Conservation (phyloP, 805 yeast species). For the Saccharomycopsis amapae region DNA sequence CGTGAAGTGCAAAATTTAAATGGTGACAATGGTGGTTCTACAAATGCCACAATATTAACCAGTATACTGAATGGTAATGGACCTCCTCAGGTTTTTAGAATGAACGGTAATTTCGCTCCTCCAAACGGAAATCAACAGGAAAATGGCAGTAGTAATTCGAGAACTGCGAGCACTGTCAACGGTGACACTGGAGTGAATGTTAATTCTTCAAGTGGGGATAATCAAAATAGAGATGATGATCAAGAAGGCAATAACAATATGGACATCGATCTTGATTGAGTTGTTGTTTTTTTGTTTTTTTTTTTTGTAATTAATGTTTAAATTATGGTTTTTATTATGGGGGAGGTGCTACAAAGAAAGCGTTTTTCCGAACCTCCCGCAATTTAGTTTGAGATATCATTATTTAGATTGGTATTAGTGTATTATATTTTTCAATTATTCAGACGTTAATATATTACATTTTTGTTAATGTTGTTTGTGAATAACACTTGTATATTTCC, state of each 20-base stretch:
- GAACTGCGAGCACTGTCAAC: too few relatives aligned
- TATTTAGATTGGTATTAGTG: too few relatives aligned
- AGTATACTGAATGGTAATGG: neutral
- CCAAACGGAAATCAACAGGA: neutral
- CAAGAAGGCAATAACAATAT: neutral
- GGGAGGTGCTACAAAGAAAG: too few relatives aligned
- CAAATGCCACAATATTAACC: conserved; percentile 2
- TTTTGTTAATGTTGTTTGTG: too few relatives aligned
- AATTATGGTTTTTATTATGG: too few relatives aligned
- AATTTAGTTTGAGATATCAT: too few relatives aligned
- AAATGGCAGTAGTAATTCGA: neutral
- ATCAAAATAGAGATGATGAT: neutral
- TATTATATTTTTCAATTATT: too few relatives aligned
- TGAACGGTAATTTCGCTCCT: neutral
- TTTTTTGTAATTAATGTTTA: neutral
- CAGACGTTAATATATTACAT: too few relatives aligned
- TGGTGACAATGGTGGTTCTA: neutral
- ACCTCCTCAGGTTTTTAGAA: neutral
- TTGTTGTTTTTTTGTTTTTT: neutral
- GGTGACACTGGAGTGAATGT: neutral
- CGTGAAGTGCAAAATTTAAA: conserved; percentile 4
- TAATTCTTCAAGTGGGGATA: neutral
- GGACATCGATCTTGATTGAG: conserved; percentile 2
- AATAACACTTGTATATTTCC: too few relatives aligned
- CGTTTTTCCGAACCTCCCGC: too few relatives aligned